Percentiles rank a stretch among this genome's conserved stretches.
Conservation (phyloP, 176 grass and related monocot genomes). For the Aegilops umbellulata region DNA sequence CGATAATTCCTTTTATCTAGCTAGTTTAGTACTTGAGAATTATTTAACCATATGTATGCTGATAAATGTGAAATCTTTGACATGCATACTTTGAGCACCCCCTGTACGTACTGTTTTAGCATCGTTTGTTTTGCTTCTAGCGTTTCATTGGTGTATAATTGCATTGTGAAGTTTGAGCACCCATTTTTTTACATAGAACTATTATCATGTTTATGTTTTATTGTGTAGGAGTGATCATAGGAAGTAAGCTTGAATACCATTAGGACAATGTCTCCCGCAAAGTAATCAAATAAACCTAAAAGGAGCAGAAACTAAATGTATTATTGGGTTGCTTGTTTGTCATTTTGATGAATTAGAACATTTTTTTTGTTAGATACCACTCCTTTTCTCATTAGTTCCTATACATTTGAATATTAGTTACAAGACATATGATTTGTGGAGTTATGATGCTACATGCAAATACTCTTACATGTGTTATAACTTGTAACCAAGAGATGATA, state of each 20-base stretch:
- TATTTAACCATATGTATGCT: background rate
- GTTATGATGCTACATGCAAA: background rate
- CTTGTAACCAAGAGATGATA: constrained; percentile 44
- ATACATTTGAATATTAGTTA: background rate
- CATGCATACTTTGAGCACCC: background rate
- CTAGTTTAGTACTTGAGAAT: background rate
- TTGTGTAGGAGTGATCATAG: background rate
- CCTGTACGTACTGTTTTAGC: background rate
- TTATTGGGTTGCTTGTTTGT: background rate
- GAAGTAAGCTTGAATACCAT: background rate
- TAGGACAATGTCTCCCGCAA: background rate
- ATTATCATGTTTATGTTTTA: background rate
- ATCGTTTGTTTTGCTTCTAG: background rate
- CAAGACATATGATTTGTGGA: background rate
- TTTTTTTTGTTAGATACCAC: background rate
- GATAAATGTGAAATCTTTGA: background rate
- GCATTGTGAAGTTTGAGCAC: background rate
- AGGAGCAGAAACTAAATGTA: background rate
- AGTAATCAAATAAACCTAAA: background rate
- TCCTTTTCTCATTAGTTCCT: background rate
- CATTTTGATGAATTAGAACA: background rate
- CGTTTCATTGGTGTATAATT: background rate
- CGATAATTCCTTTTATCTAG: background rate
- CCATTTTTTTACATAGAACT: background rate
- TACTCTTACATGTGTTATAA: background rate